Base-by-base conservation (phyloP, 768 basidiomycete genomes). In the Kwoniella bestiolae region DNA sequence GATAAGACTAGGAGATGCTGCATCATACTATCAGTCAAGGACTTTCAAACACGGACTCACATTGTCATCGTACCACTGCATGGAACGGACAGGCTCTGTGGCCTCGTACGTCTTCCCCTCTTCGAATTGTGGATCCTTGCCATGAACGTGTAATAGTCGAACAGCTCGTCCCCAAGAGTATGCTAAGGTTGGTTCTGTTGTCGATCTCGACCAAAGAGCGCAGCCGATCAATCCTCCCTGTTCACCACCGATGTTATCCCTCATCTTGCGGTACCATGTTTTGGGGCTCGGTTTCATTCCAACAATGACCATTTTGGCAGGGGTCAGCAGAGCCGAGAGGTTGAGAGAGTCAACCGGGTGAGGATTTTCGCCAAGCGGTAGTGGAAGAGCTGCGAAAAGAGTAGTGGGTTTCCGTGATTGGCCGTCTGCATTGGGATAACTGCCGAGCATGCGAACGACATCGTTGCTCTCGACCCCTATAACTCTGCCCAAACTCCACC, bases 381-480 rank as follows among this genome's bases (percentile, higher is more conserved):
- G 83, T 8, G 93, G 89, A 9, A 85, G 83, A 86, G 92, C 91
- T 3, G 88, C 85, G 41, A 97, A 85, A 23, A 96, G 85, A 7
- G 88, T 87, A 68, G 88, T 79, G 0, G 80, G 75, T 56, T 68
- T 70, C 32, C 71, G 73, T 21, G 51, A 23, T 6, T 52, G 41
- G 25, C 34, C 5, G 84, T 84, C 29, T 11, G 61, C 5, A 38
- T 88, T 86, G 3, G 91, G 90, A 75, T 97, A 95, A 73, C 90
- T 91, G 1, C 96, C 96, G 2, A 98, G 85, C 57, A 99, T 91
- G 18, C 96, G 89, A 49, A 98, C 85, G 34, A 91, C 92, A 78
- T 99, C 96, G 16, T 91, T 88, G 12, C 94, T 94, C 50, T 97
- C 94, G 5, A 99, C 89, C 70, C 96, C 96, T 14, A 98, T 84